These are phyloP conservation scores for Antrodiella citrinella DNA, from an alignment of 768 basidiomycete species.

Conservation along the genomic window DNA sequence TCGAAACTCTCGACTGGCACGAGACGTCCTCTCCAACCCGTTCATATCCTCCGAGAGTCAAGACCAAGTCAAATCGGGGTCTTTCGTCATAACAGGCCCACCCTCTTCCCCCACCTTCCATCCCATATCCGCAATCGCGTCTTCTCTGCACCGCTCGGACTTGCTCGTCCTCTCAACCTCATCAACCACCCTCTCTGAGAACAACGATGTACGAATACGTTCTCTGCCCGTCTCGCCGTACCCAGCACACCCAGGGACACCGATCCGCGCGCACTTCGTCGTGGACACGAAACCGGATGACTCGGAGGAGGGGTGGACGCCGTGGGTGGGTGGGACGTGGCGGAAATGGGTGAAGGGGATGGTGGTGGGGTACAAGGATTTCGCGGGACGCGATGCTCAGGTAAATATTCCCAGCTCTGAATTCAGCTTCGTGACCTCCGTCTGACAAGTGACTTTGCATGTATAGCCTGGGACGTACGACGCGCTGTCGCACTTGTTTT, in stretches of 20 bases:
- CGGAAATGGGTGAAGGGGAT: conserved; percentile 44
- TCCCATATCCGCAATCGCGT: conserved; percentile 38
- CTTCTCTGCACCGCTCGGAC: conserved; percentile 54
- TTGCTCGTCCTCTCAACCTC: conserved; percentile 35
- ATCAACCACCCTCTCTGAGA: conserved; percentile 10
- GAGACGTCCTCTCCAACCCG: conserved; percentile 6
- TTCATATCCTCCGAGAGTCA: background rate
- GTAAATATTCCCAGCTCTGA: conserved; percentile 24
- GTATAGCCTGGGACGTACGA: conserved; percentile 71
- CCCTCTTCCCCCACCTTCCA: conserved; percentile 26
- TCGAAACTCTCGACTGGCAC: conserved; percentile 18
- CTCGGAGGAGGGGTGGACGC: conserved; percentile 33
- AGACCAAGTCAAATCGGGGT: conserved; percentile 23
- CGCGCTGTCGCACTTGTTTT: conserved; percentile 46
- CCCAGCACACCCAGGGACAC: conserved; percentile 38
- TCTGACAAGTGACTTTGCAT: no score
- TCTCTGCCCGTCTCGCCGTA: conserved; percentile 58
- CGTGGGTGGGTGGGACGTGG: conserved; percentile 48
- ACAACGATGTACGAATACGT: conserved; percentile 19
- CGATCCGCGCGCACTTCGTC: conserved; percentile 48
- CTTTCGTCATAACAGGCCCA: conserved; percentile 35
- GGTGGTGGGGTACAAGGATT: conserved; percentile 52
- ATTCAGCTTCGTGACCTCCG: background rate
- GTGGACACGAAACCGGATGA: conserved; percentile 27
- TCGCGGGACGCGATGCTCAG: conserved; percentile 47